Evolutionary conservation across 2,329 filamentous ascomycete species (phyloP), one percentile per base, ranked within the genome.

Genomic region (Bisporella sp.): DNA sequence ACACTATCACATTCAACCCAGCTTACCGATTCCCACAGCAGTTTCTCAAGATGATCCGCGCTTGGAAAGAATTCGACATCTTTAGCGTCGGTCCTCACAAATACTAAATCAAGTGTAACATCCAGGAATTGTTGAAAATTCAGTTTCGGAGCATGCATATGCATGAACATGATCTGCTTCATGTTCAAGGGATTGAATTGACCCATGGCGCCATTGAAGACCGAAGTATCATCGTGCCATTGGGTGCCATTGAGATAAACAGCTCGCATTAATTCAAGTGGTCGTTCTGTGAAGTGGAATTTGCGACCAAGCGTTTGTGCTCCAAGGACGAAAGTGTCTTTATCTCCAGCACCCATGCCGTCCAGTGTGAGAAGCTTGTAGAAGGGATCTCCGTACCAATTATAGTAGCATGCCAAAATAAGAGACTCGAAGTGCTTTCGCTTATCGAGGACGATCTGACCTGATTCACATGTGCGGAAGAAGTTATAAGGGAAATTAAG

Each of bases 391-490:
- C 60, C 54, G 12, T 58, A 50, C 33, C 61, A 59, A 53, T 62
- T 64, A 42, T 66, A 58, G 62, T 62, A 68, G 6, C 60, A 60
- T 9, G 67, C 64, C 8, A 68, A 61, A 50, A 68, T 65, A 3
- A 69, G 56, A 53, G 68, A 66, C 51, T 69, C 68, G 59, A 63
- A 69, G 57, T 61, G 68, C 21, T 58, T 59, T 5, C 53, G 52
- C 57, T 69, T 69, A 56, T 69, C 64, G 28, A 69, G 61, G 7
- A 69, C 51, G 21, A 69, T 51, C 53, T 69, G 67, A 8, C 67
- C 66, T 31, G 57, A 62, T 48, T 69, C 65, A 68, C 66, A 49
- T 67, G 68, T 48, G 68, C 66, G 49, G 9, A 13, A 11, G 35
- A 39, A 39, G 13, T 13, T 39, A 13, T 39, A 39, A 13, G 9